Conservation (phyloP, 305 asterid genomes). For the Solanum chacoense region DNA sequence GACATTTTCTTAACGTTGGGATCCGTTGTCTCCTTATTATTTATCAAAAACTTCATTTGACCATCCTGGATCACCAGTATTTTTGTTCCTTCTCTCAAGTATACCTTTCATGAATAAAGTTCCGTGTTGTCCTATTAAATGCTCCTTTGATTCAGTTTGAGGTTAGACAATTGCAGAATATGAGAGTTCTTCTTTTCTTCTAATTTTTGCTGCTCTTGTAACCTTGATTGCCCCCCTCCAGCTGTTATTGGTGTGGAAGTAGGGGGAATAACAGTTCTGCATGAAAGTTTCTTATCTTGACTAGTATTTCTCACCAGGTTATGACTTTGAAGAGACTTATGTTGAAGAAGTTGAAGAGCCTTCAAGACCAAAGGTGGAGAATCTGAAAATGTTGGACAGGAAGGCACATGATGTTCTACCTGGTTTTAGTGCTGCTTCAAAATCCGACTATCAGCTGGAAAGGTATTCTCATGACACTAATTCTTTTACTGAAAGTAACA, state of each 20-base stretch:
- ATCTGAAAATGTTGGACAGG: conserved; percentile 46
- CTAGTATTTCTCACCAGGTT: conserved; percentile 38
- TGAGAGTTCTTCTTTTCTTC: not conserved
- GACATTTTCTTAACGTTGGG: not conserved
- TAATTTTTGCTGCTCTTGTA: not conserved
- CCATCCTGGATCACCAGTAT: not conserved
- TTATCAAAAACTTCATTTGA: not conserved
- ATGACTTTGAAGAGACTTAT: conserved; percentile 59
- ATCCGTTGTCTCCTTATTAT: not conserved
- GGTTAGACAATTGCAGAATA: not conserved
- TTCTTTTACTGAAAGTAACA: not conserved
- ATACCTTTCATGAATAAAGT: not conserved
- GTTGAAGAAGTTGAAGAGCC: conserved; percentile 87
- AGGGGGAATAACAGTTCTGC: not conserved
- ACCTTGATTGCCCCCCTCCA: not conserved
- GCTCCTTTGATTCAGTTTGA: not conserved
- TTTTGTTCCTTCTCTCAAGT: not conserved
- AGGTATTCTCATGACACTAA: conserved; percentile 33
- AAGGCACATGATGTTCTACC: conserved; percentile 47
- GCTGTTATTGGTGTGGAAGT: not conserved
- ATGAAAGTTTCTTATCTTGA: not conserved
- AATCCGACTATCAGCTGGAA: conserved; percentile 42
- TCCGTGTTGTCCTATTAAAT: not conserved
- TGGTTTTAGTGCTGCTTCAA: conserved; percentile 71
- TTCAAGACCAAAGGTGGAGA: conserved; percentile 36